Evolutionary conservation across 2,329 filamentous ascomycete genomes (phyloP).

Genomic region (Fusarium subtropicale): DNA sequence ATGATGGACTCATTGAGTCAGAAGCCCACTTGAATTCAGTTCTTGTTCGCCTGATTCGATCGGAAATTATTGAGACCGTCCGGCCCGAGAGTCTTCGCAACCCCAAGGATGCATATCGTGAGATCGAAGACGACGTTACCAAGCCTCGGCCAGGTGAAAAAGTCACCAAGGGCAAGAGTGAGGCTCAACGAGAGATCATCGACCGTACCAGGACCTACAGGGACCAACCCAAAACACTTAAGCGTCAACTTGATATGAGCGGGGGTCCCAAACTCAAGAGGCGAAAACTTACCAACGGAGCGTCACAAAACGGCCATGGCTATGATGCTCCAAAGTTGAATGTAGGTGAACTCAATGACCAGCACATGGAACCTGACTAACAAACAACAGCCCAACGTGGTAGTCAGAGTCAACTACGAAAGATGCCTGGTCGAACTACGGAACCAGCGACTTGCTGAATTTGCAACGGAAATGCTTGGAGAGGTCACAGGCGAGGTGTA

Average conservation of each 20-base stretch:
- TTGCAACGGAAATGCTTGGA: constrained; percentile 77
- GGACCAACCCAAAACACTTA: constrained; percentile 63
- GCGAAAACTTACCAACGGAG: constrained; percentile 65
- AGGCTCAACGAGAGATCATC: constrained; percentile 68
- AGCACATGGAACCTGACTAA: constrained; percentile 43
- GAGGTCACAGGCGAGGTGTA: constrained; percentile 83
- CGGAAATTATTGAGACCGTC: constrained; percentile 76
- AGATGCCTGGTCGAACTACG: constrained; percentile 86
- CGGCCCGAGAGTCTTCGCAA: constrained; percentile 67
- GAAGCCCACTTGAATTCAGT: constrained; percentile 62
- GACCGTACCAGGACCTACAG: constrained; percentile 65
- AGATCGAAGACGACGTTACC: constrained; percentile 73
- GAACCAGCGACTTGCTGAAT: constrained; percentile 79
- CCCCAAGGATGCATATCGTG: constrained; percentile 68
- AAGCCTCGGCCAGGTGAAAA: constrained; percentile 59
- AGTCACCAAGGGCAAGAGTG: constrained; percentile 71
- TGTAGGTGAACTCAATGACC: constrained; percentile 56
- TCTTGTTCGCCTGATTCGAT: constrained; percentile 67
- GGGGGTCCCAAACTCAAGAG: constrained; percentile 60
- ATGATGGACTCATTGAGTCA: constrained; percentile 56
- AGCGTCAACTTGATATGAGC: constrained; percentile 62
- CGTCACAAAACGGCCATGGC: constrained; percentile 47
- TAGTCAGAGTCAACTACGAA: constrained; percentile 85
- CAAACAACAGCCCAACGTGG: constrained; percentile 70
- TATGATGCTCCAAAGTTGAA: constrained; percentile 63